A percentile compares a stretch with the other conserved stretches of the same genome.
Evolutionary conservation across 768 basidiomycete genomes (phyloP).

Genomic region (Boletus patriciae): DNA sequence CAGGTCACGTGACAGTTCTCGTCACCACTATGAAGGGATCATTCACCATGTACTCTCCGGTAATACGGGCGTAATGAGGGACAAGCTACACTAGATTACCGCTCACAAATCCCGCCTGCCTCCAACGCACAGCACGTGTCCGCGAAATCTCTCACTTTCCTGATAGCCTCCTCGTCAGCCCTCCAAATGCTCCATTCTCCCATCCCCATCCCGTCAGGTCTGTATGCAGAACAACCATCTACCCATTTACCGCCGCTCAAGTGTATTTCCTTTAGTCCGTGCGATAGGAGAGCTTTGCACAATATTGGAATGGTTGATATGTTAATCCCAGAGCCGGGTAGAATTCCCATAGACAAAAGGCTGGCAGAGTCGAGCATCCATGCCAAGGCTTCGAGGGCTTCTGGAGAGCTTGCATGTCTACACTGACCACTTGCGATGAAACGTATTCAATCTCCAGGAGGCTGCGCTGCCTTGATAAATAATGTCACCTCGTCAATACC

Average conservation of each 20-base stretch:
- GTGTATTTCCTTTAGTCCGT: conserved; percentile 68
- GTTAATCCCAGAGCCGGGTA: conserved; percentile 80
- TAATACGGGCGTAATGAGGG: neutral
- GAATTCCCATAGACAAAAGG: conserved; percentile 37
- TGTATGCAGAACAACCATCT: conserved; percentile 50
- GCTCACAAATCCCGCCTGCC: neutral
- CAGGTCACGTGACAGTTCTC: conserved; percentile 29
- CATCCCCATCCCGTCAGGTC: conserved; percentile 67
- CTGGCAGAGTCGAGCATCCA: conserved; percentile 37
- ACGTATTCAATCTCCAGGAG: neutral
- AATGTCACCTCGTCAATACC: conserved; percentile 68
- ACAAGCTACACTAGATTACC: neutral
- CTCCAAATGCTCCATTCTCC: conserved; percentile 73
- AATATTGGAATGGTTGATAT: conserved; percentile 49
- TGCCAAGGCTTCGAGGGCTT: conserved; percentile 43
- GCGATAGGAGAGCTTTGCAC: conserved; percentile 50
- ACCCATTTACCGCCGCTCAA: conserved; percentile 71
- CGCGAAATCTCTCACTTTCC: conserved; percentile 49
- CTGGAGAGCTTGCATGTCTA: conserved; percentile 36
- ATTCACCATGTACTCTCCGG: too few relatives aligned
- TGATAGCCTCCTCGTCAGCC: conserved; percentile 53
- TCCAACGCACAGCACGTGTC: conserved; percentile 29
- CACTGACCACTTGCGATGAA: conserved; percentile 51
- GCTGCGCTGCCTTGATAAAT: neutral
- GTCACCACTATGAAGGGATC: neutral